A percentile compares a stretch with the other conserved stretches of the same genome.
These are phyloP conservation scores for Simplicillium sp. DNA, from an alignment of 2,329 filamentous ascomycete genomes.

Conservation along the genomic window DNA sequence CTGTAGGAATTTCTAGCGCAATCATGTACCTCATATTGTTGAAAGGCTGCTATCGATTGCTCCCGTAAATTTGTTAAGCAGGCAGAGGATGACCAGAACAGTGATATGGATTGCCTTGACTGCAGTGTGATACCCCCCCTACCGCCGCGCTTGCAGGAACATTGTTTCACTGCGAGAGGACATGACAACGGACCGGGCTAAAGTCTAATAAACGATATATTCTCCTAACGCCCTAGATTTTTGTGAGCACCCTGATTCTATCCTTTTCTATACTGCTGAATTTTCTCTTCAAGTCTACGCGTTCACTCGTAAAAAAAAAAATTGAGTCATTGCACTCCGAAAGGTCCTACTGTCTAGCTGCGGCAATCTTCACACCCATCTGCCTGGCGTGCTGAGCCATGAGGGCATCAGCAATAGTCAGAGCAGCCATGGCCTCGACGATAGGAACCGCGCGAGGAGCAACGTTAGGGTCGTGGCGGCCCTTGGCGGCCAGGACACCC, in stretches of 20 bases:
- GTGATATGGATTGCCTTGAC: too few relatives aligned
- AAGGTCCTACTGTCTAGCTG: not conserved
- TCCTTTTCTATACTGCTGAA: constrained; percentile 12
- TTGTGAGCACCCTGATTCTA: constrained; percentile 11
- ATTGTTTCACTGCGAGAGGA: constrained; percentile 12
- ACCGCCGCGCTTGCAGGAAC: constrained; percentile 9
- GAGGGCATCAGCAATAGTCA: constrained; percentile 80
- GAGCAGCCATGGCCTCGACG: constrained; percentile 82
- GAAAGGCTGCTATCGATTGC: too few relatives aligned
- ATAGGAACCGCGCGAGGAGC: constrained; percentile 82
- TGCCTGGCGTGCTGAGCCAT: constrained; percentile 66
- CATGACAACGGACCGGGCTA: constrained; percentile 12
- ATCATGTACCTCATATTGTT: too few relatives aligned
- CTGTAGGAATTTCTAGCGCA: too few relatives aligned
- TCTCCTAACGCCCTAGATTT: constrained; percentile 12
- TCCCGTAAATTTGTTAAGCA: too few relatives aligned
- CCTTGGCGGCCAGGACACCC: constrained; percentile 81
- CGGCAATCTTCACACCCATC: constrained; percentile 20
- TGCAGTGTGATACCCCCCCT: constrained; percentile 1
- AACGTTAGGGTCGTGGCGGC: constrained; percentile 88
- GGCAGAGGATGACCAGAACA: too few relatives aligned
- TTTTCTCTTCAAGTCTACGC: constrained; percentile 9
- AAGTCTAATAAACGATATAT: constrained; percentile 13
- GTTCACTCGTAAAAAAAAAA: constrained; percentile 11
- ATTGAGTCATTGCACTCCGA: constrained; percentile 2